A percentile compares a stretch with the other conserved stretches of the same genome.
phyloP scores from a whole-genome alignment of 441 rosid genomes.

The Eutrema salsugineum region DNA sequence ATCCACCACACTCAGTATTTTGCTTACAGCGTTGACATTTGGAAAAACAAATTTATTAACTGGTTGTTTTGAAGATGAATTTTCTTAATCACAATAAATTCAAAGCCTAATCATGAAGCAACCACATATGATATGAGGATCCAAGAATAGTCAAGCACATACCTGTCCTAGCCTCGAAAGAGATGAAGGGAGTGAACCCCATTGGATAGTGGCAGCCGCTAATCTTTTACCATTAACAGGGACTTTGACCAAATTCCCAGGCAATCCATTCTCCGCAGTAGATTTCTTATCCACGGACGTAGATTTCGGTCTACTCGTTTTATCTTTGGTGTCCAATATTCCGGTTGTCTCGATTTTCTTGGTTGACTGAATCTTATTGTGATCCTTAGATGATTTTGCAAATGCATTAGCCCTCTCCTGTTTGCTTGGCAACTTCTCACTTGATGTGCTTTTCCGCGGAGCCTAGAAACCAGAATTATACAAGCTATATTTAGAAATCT shows the following conservation, averaged over 20 bases:
- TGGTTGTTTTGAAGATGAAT: background rate
- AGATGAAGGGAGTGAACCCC: constrained; percentile 83
- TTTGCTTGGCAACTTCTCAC: constrained; percentile 53
- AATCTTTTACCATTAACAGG: constrained; percentile 54
- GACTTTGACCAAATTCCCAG: constrained; percentile 76
- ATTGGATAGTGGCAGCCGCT: constrained; percentile 64
- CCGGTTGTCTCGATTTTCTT: constrained; percentile 56
- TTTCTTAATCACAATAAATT: background rate
- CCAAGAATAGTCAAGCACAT: constrained; percentile 16
- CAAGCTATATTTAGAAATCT: background rate
- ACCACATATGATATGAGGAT: constrained; percentile 13
- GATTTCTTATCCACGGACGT: constrained; percentile 44
- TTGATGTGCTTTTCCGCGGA: constrained; percentile 72
- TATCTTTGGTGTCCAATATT: constrained; percentile 49
- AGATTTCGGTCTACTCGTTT: constrained; percentile 40
- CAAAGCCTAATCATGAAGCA: background rate
- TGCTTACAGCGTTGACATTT: background rate
- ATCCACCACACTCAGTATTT: background rate
- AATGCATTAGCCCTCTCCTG: constrained; percentile 55
- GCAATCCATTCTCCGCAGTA: constrained; percentile 51
- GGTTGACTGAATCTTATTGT: constrained; percentile 39
- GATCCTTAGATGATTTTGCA: constrained; percentile 58
- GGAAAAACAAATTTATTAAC: background rate
- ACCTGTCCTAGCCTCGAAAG: constrained; percentile 94
- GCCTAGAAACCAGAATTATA: constrained; percentile 42